phyloP scores from a whole-genome alignment of 1,284 basidiomycete species.

The Ustilago crameri region DNA sequence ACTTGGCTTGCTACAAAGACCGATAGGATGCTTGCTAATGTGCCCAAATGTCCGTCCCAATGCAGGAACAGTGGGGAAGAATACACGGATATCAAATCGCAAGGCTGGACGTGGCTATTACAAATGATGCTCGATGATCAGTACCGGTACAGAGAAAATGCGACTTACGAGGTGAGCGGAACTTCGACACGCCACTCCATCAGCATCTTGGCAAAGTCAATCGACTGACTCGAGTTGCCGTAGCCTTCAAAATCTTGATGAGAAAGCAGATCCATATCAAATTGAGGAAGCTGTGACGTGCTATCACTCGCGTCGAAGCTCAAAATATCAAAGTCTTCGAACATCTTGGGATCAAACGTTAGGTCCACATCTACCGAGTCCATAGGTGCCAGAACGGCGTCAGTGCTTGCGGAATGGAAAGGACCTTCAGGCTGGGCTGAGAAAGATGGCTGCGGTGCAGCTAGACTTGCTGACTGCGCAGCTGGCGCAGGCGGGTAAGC shows the following conservation, averaged over 20 bases:
- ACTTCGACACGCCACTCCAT: slow-evolving; percentile 42
- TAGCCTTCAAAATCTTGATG: slow-evolving; percentile 41
- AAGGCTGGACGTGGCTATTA: no score
- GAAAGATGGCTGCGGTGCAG: neutral
- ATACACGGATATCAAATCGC: no score
- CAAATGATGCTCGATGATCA: no score
- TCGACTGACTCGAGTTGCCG: slow-evolving; percentile 32
- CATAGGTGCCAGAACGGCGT: slow-evolving; percentile 2
- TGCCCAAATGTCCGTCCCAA: no score
- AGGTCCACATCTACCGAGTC: neutral
- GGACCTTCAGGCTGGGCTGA: slow-evolving; percentile 1
- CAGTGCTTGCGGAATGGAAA: slow-evolving; percentile 1
- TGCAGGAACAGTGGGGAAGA: no score
- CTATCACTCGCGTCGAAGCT: slow-evolving; percentile 4
- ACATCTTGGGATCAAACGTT: slow-evolving; percentile 25
- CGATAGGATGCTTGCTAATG: no score
- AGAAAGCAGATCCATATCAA: slow-evolving; percentile 42
- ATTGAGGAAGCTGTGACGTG: slow-evolving; percentile 20
- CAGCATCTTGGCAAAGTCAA: slow-evolving; percentile 50
- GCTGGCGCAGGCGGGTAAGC: neutral
- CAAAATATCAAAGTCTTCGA: slow-evolving; percentile 11
- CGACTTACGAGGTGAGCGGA: slow-evolving; percentile 17
- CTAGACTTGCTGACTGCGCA: neutral
- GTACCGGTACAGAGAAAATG: no score
- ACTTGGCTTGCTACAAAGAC: no score